Conservation (phyloP, 305 asterid genomes). For the Ajuga reptans region DNA sequence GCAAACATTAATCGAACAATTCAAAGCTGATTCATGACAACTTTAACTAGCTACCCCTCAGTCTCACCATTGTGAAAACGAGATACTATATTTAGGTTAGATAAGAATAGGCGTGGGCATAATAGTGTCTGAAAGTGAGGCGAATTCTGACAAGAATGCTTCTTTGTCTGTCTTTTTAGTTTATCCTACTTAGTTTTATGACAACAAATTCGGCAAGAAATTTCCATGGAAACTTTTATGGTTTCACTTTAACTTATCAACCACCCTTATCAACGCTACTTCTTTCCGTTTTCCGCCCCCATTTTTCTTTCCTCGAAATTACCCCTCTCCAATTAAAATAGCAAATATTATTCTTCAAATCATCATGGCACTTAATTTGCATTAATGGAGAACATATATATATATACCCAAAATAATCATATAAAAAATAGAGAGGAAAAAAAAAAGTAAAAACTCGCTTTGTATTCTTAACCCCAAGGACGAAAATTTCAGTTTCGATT, state of each 20-base stretch:
- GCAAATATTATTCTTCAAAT: neutral
- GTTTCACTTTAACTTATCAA: slow-evolving; percentile 70
- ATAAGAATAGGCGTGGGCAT: slow-evolving; percentile 27
- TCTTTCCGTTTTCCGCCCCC: slow-evolving; percentile 21
- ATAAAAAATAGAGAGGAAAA: too few relatives aligned
- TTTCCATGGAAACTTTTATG: slow-evolving; percentile 61
- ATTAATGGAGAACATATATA: too few relatives aligned
- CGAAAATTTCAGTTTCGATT: too few relatives aligned
- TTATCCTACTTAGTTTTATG: slow-evolving; percentile 16
- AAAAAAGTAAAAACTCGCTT: too few relatives aligned
- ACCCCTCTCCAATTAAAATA: slow-evolving; percentile 17
- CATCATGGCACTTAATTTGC: neutral
- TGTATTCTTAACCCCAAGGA: too few relatives aligned
- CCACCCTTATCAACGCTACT: slow-evolving; percentile 36
- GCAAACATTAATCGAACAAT: too few relatives aligned
- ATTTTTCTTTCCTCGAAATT: slow-evolving; percentile 46
- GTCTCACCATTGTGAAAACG: neutral
- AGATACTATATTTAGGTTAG: neutral
- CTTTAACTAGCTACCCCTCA: too few relatives aligned
- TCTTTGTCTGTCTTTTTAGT: slow-evolving; percentile 43
- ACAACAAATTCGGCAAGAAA: slow-evolving; percentile 41
- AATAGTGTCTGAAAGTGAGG: slow-evolving; percentile 28
- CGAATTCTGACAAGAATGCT: slow-evolving; percentile 60
- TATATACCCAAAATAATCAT: too few relatives aligned
- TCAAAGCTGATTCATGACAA: too few relatives aligned